These are phyloP conservation scores for Vitis amurensis DNA, from an alignment of 164 flowering plant species.

Conservation along the genomic window DNA sequence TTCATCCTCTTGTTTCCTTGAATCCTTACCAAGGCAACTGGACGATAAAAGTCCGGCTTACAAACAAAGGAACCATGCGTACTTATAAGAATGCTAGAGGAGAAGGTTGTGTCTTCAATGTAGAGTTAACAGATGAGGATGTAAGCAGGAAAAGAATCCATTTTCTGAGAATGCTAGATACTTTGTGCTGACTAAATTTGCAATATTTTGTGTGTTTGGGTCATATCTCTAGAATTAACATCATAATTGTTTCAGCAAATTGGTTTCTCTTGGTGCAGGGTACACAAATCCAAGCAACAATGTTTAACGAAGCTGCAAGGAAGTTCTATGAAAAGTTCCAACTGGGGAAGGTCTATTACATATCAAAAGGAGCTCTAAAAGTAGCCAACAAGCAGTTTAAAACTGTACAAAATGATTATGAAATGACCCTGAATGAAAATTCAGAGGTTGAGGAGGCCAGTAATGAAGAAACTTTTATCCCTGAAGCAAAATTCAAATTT, in stretches of 20 bases:
- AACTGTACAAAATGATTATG: conserved; percentile 94
- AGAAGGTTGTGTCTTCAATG: conserved; percentile 88
- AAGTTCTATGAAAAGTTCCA: conserved; percentile 77
- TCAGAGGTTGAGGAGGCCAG: conserved; percentile 88
- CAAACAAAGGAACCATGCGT: conserved; percentile 46
- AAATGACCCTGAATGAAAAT: conserved; percentile 86
- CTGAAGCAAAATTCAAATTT: conserved; percentile 76
- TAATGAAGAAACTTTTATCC: conserved; percentile 64
- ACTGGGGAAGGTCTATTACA: conserved; percentile 86
- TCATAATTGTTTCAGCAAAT: not conserved
- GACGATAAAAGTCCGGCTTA: conserved; percentile 84
- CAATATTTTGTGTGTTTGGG: not conserved
- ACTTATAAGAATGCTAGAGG: conserved; percentile 55
- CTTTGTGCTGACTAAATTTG: no score
- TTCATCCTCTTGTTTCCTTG: conserved; percentile 83
- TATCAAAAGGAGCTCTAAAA: conserved; percentile 74
- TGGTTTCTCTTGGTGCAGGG: conserved; percentile 50
- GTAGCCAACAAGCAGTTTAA: conserved; percentile 90
- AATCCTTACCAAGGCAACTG: conserved; percentile 95
- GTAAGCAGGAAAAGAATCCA: conserved; percentile 37
- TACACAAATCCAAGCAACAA: conserved; percentile 97
- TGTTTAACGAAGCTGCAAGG: conserved; percentile 91
- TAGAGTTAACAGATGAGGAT: conserved; percentile 92
- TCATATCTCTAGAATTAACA: not conserved
- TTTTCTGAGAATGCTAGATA: no score